These are phyloP conservation scores for Fusarium sp. DNA, from an alignment of 2,329 filamentous ascomycete species.

Conservation along the genomic window DNA sequence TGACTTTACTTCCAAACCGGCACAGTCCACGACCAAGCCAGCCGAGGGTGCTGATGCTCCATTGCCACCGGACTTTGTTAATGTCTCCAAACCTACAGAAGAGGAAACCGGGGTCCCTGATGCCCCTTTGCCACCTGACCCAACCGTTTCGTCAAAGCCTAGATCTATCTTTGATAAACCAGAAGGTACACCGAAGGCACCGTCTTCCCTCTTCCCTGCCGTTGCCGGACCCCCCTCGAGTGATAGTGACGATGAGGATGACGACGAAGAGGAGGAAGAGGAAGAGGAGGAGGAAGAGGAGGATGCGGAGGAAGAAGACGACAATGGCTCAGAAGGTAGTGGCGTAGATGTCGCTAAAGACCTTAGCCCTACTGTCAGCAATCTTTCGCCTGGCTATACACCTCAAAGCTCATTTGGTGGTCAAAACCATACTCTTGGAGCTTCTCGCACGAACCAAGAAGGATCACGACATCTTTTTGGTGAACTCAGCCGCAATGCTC, in stretches of 20 bases:
- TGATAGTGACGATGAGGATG: slow-evolving; percentile 56
- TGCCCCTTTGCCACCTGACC: slow-evolving; percentile 32
- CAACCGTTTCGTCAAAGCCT: slow-evolving; percentile 24
- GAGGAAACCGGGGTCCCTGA: slow-evolving; percentile 12
- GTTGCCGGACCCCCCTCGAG: slow-evolving; percentile 53
- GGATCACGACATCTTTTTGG: slow-evolving; percentile 64
- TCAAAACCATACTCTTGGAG: slow-evolving; percentile 52
- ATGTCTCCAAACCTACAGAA: slow-evolving; percentile 33
- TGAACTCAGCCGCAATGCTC: slow-evolving; percentile 62
- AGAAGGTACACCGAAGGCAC: slow-evolving; percentile 53
- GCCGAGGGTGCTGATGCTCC: slow-evolving; percentile 45
- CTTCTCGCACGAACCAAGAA: slow-evolving; percentile 56
- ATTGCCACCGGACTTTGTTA: slow-evolving; percentile 50
- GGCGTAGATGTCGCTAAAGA: slow-evolving; percentile 75
- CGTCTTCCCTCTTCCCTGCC: slow-evolving; percentile 50
- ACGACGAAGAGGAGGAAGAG: slow-evolving; percentile 54
- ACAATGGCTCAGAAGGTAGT: slow-evolving; percentile 67
- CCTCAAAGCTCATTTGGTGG: slow-evolving; percentile 70
- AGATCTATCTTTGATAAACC: slow-evolving; percentile 40
- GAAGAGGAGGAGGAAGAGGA: slow-evolving; percentile 59
- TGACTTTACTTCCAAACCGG: slow-evolving; percentile 46
- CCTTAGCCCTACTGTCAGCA: slow-evolving; percentile 64
- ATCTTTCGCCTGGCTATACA: slow-evolving; percentile 62
- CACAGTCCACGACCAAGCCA: slow-evolving; percentile 10
- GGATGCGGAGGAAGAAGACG: slow-evolving; percentile 58